These are phyloP conservation scores for Monascus ruber DNA, from an alignment of 2,329 filamentous ascomycete species.

Conservation along the genomic window DNA sequence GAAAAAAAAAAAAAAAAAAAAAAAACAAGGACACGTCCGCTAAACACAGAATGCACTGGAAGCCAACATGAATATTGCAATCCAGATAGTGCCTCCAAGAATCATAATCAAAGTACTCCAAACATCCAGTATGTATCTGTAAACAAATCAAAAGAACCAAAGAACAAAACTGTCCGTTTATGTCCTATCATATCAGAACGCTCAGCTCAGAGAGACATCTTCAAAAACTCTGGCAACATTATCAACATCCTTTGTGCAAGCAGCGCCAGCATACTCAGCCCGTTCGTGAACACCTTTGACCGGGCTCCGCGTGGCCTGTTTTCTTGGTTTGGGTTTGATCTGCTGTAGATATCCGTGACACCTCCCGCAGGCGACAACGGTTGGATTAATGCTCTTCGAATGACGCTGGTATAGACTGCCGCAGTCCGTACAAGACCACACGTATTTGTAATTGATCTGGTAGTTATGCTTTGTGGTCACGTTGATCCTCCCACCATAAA, in stretches of 20 bases:
- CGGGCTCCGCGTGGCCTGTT: constrained; percentile 4
- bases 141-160: too few relatives aligned
- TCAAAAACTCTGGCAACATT: constrained; percentile 5
- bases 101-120: too few relatives aligned
- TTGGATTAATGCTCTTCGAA: constrained; percentile 69
- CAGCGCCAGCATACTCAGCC: background rate
- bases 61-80: too few relatives aligned
- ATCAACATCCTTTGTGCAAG: constrained; percentile 3
- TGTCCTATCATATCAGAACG: too few relatives aligned
- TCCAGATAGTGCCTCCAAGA: too few relatives aligned
- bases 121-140: too few relatives aligned
- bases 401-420: constrained; percentile 67
- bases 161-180: too few relatives aligned
- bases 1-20: too few relatives aligned
- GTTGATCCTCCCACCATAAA: constrained; percentile 49
- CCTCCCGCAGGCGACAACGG: constrained; percentile 60
- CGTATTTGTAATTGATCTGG: constrained; percentile 81
- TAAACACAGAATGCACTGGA: too few relatives aligned
- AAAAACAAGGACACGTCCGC: too few relatives aligned
- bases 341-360: constrained; percentile 64
- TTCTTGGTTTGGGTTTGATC: constrained; percentile 63
- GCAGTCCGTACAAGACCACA: constrained; percentile 69
- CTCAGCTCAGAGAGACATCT: constrained; percentile 1
- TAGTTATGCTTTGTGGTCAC: constrained; percentile 89
- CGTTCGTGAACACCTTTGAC: too few relatives aligned